Base-by-base conservation (phyloP, 2,329 filamentous ascomycete species). In the Colletotrichum truncatum region DNA sequence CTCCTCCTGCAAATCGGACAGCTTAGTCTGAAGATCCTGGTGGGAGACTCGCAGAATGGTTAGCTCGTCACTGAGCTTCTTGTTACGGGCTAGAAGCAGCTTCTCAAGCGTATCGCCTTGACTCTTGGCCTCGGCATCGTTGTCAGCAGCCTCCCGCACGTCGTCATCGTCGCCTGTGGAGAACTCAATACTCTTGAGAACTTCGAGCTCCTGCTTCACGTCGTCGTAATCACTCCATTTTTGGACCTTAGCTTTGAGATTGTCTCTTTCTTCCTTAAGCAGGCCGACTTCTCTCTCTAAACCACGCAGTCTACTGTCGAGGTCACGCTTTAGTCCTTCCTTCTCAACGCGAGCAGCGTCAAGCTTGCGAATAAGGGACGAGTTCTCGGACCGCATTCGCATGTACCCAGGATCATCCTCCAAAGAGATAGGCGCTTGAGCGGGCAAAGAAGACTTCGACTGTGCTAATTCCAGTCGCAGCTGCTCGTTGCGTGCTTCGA, bases 181-280 rank as follows among this genome's bases (percentile, higher is more conserved):
- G 72, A 99, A 97, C 76, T 99, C 96, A 71, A 99, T 98, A 70
- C 95, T 97, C 87, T 97, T 97, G 66, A 99, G 87, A 67, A 98
- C 94, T 73, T 98, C 95, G 3, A 99, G 85, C 78, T 99, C 97
- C 69, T 97, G 93, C 79, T 96, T 98, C 49, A 99, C 89, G 64
- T 98, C 95, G 32, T 98, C 94, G 75, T 99, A 99, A 76, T 99
- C 96, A 70, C 89, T 89, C 89, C 93, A 97, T 75, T 92, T 97
- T 68, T 93, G 89, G 4, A 98, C 87, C 79, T 96, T 97, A 36
- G 85, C 82, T 73, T 91, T 93, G 60, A 98, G 82, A 25, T 85
- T 83, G 66, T 98, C 94, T 68, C 93, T 90, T 75, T 98, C 96
- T 30, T 92, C 88, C 72, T 90, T 91, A 16, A 97, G 80, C 63